A percentile compares a stretch with the other conserved stretches of the same genome.
Conservation (phyloP, 2,329 filamentous ascomycete species). For the Periglandula ipomoeae region DNA sequence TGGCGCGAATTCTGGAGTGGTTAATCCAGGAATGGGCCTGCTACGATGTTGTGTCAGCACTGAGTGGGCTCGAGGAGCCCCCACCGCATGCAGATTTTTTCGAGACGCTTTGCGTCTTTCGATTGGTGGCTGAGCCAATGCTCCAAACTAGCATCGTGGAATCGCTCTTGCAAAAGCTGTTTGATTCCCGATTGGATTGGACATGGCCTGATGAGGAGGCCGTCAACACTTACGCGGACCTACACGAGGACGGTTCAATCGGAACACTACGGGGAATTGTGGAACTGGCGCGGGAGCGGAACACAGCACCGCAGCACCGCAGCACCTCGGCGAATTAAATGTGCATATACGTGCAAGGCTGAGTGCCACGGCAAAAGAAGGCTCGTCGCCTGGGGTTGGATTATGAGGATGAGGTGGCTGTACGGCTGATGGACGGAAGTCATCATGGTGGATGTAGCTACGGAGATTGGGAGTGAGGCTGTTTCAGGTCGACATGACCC, state of each 20-base stretch:
- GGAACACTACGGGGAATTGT: conserved; percentile 17
- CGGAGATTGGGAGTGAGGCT: not conserved
- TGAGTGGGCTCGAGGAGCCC: conserved; percentile 25
- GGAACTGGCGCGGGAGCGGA: conserved; percentile 11
- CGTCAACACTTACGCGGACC: conserved; percentile 24
- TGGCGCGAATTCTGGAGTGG: conserved; percentile 51
- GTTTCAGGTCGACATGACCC: not conserved
- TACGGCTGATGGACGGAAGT: not conserved
- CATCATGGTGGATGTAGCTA: not conserved
- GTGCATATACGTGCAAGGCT: not conserved
- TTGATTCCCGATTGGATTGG: conserved; percentile 17
- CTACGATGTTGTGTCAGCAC: conserved; percentile 23
- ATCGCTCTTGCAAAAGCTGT: conserved; percentile 20
- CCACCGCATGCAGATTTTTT: conserved; percentile 24
- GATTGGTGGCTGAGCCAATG: conserved; percentile 35
- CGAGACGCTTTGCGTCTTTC: conserved; percentile 36
- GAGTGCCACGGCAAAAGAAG: not conserved
- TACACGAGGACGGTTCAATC: conserved; percentile 16
- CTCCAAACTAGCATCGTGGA: conserved; percentile 23
- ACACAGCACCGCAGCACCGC: conserved; percentile 1
- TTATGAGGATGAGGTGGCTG: not conserved
- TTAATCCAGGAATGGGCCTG: conserved; percentile 39
- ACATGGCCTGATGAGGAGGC: conserved; percentile 31
- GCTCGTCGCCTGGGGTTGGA: not conserved
- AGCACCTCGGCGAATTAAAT: not conserved